phyloP scores from a whole-genome alignment of 345 rosid genomes.

The Bruguiera gymnorhiza region DNA sequence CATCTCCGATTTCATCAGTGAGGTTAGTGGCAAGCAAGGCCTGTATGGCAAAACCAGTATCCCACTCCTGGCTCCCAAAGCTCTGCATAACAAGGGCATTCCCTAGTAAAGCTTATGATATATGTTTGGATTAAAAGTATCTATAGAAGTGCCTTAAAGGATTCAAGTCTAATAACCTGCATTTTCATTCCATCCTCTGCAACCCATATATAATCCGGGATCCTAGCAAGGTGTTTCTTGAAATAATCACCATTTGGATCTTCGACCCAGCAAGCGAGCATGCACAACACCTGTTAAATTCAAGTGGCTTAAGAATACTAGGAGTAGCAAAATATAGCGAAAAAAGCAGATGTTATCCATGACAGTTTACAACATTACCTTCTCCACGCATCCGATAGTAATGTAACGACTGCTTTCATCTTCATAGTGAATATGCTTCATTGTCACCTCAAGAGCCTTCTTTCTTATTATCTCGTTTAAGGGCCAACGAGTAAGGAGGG shows the following conservation, averaged over 20 bases:
- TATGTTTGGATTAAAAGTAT: neutral
- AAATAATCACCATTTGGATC: constrained; percentile 44
- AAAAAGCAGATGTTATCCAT: neutral
- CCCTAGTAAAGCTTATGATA: too few species aligned
- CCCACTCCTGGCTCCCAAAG: constrained; percentile 84
- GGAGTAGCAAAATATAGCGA: too few species aligned
- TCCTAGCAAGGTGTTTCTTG: constrained; percentile 76
- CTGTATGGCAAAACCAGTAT: constrained; percentile 66
- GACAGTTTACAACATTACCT: neutral
- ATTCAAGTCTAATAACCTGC: constrained; percentile 38
- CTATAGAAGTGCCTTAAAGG: neutral
- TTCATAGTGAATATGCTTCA: constrained; percentile 23
- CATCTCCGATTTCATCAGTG: constrained; percentile 46
- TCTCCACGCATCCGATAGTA: constrained; percentile 19
- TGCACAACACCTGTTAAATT: constrained; percentile 23
- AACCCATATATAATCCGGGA: constrained; percentile 78
- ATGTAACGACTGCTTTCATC: constrained; percentile 24
- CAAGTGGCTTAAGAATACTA: neutral
- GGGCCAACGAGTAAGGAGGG: constrained; percentile 21
- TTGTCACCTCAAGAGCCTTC: constrained; percentile 17
- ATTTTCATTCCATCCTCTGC: constrained; percentile 97
- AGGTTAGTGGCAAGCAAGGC: constrained; percentile 67
- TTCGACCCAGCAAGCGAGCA: constrained; percentile 46
- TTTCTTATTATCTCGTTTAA: constrained; percentile 10
- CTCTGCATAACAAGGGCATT: constrained; percentile 35